Conservation (phyloP, 2,329 filamentous ascomycete species). For the Colletotrichum zoysiae region DNA sequence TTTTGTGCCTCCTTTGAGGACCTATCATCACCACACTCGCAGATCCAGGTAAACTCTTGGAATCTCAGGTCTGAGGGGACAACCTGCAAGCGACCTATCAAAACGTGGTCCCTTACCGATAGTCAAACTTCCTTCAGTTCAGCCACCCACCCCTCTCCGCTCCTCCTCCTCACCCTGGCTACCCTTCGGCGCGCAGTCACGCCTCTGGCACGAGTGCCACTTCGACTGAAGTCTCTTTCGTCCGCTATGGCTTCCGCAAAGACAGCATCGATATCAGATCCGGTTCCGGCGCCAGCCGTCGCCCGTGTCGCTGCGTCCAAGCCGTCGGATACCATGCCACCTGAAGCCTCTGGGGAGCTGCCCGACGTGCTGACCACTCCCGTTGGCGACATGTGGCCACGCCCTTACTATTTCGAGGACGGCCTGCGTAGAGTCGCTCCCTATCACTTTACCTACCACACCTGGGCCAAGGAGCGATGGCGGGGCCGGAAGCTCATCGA, state of each 20-base stretch:
- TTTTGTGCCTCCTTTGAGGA: slow-evolving; percentile 31
- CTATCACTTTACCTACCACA: slow-evolving; percentile 96
- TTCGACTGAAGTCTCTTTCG: slow-evolving; percentile 15
- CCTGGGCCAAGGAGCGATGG: slow-evolving; percentile 95
- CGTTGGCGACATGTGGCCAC: slow-evolving; percentile 59
- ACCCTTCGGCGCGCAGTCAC: slow-evolving; percentile 20
- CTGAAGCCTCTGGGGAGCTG: slow-evolving; percentile 17
- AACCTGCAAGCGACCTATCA: slow-evolving; percentile 3
- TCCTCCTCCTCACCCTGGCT: slow-evolving; percentile 29
- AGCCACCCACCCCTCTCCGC: neutral
- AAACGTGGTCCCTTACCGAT: slow-evolving; percentile 1
- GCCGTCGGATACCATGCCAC: neutral
- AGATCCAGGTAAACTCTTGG: neutral
- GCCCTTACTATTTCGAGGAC: slow-evolving; percentile 86
- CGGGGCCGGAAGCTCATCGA: slow-evolving; percentile 83
- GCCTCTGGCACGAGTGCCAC: slow-evolving; percentile 32
- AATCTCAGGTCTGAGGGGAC: neutral
- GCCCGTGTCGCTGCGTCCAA: neutral
- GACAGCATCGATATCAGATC: neutral
- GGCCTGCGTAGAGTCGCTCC: slow-evolving; percentile 86
- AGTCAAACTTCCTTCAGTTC: neutral
- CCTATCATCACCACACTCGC: slow-evolving; percentile 6
- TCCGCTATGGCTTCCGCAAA: slow-evolving; percentile 29
- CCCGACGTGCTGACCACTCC: slow-evolving; percentile 50
- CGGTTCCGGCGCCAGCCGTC: neutral